Base-by-base conservation (phyloP, 2,329 filamentous ascomycete genomes). In the Penicillium sp. region DNA sequence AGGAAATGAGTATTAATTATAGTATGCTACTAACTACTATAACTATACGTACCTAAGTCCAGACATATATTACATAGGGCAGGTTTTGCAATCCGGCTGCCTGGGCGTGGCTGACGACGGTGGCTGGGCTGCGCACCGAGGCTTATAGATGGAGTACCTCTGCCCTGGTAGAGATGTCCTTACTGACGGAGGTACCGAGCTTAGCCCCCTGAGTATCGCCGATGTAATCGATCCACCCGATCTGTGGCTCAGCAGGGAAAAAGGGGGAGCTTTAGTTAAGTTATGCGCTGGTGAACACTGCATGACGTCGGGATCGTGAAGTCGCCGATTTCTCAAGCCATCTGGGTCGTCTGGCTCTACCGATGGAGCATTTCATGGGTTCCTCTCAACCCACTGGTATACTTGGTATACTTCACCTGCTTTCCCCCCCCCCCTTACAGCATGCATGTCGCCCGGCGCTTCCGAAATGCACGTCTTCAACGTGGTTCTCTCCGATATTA, bases 291-390 rank as follows among this genome's bases (percentile, higher is more conserved):
- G 47, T 50, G 43, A 45, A 35, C 33, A 36, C 13, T 46, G 27
- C 44, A 54, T 54, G 51, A 54, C 51, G 49, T 52, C 41, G 42
- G 37, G 13, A 41, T 38, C 27, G 23, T 37, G 19, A 33, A 19
- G 23, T 16, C 26, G 21, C 18, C 27, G 9, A 15, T 11, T 17
- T 31, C 14, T 19, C 5, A 27, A 35, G 27, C 7, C 14, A n/a
- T n/a, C n/a, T n/a, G n/a, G n/a, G n/a, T n/a, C n/a, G n/a, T 23
- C 21, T 23, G 21, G 11, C 11, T 11, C 7, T 23, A 23, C 21
- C 21, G 7, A 7, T 23, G 21, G 7, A 7, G 7, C 21, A 7
- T 23, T 23, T 11, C 21, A 11, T 7, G 21, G 21, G 7, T 23
- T 23, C 7, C 11, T 11, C 21, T 23, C 11, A 23, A n/a, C n/a